Evolutionary conservation across 768 basidiomycete genomes (phyloP), one percentile per base, ranked within the genome.

Genomic region (Amanita subjunquillea): DNA sequence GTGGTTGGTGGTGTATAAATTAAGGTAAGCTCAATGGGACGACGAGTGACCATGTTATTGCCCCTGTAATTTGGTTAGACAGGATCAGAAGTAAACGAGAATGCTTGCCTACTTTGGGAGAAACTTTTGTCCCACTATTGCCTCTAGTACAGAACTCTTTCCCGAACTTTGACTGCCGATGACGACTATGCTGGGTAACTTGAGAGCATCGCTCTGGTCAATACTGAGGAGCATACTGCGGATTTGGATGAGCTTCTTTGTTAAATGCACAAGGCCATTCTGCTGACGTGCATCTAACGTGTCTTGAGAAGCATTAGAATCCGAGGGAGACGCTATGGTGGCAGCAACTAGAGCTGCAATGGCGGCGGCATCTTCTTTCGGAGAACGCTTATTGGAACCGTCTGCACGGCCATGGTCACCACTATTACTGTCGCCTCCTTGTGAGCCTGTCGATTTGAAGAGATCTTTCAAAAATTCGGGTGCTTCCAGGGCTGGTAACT

Each of bases 161-260:
- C 96, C 96, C 2, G 91, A 94, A 66, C 93, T 96, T 71, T 99
- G 96, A 65, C 91, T 95, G 9, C 96, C 96, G 56, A 99, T 89
- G 44, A 98, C 96, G 40, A 98, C 96, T 56, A 99, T 98, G 60
- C 92, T 95, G 1, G 96, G 96, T 17, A 99, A 72, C 61, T 93
- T 97, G 59, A 99, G 76, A 6, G 85, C 80, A 58, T 97, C 95
- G 57, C 86, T 92, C 67, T 98, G 92, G 68, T 97, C 96, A 51
- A 98, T 94, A 61, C 89, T 87, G 22, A 98, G 73, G n/a, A 99
- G 73, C 77, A 98, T 94, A 56, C 77, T 85, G 53, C 96, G 74
- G 61, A 99, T 96, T 68, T 94, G 94, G 63, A 99, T 99, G 54
- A 99, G 80, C 63, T 95, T 98, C 64, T 78, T 77, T 2, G 96